phyloP scores from a whole-genome alignment of 2,329 filamentous ascomycete species.

The Stachybotrys chartarum region DNA sequence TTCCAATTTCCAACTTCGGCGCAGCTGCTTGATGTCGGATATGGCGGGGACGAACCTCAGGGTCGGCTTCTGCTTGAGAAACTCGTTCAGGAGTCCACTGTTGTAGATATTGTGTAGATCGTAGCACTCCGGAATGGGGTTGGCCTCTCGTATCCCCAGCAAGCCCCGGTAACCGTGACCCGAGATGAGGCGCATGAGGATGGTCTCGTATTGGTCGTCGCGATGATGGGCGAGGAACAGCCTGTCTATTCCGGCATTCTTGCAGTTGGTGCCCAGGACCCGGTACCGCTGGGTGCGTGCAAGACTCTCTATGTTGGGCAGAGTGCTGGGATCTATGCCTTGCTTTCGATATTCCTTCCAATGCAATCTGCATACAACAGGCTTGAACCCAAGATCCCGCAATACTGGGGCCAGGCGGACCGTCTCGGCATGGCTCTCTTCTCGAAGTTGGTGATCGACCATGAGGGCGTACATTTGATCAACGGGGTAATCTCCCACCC shows the following conservation, averaged over 20 bases:
- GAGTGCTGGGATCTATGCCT: slow-evolving; percentile 20
- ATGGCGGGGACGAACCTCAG: slow-evolving; percentile 27
- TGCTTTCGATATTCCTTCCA: slow-evolving; percentile 38
- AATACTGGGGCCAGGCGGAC: slow-evolving; percentile 33
- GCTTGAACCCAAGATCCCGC: slow-evolving; percentile 25
- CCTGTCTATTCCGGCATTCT: slow-evolving; percentile 39
- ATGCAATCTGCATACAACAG: slow-evolving; percentile 18
- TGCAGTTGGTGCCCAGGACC: slow-evolving; percentile 56
- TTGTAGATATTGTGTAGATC: slow-evolving; percentile 65
- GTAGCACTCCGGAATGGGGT: slow-evolving; percentile 77
- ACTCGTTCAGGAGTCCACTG: slow-evolving; percentile 51
- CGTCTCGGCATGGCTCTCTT: slow-evolving; percentile 46
- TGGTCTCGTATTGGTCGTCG: slow-evolving; percentile 87
- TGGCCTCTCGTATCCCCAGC: slow-evolving; percentile 56
- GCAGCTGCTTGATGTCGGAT: slow-evolving; percentile 20
- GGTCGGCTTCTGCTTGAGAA: slow-evolving; percentile 24
- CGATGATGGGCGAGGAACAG: slow-evolving; percentile 79
- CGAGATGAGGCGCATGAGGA: slow-evolving; percentile 67
- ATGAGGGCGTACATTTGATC: slow-evolving; percentile 37
- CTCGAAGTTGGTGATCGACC: slow-evolving; percentile 51
- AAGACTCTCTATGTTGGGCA: slow-evolving; percentile 66
- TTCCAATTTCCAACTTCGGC: slow-evolving; percentile 12
- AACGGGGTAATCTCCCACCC: slow-evolving; percentile 38
- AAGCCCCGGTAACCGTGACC: slow-evolving; percentile 66
- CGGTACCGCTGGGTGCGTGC: slow-evolving; percentile 72